These are phyloP conservation scores for Aspergillus biplanus DNA, from an alignment of 495 filamentous ascomycete genomes.

Conservation along the genomic window DNA sequence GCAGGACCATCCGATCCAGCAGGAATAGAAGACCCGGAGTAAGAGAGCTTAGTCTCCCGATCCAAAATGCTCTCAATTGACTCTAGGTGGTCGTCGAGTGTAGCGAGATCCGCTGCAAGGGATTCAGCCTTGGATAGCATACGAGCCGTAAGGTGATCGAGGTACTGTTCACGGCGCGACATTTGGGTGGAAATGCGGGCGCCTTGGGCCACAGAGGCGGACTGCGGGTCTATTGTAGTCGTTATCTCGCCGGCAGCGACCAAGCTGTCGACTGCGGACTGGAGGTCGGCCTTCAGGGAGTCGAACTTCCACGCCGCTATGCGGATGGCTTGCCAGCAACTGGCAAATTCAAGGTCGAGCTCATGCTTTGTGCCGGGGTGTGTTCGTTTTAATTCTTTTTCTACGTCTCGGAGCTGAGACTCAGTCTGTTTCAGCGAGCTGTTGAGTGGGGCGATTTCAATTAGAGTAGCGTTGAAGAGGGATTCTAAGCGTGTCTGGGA, in stretches of 20 bases:
- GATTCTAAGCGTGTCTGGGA: constrained; percentile 38
- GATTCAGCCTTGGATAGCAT: constrained; percentile 44
- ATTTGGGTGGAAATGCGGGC: constrained; percentile 40
- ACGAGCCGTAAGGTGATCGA: constrained; percentile 41
- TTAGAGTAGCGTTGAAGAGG: constrained; percentile 39
- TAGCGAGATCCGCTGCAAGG: constrained; percentile 37
- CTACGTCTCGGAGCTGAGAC: constrained; percentile 35
- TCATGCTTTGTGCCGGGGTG: constrained; percentile 42
- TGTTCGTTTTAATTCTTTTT: constrained; percentile 33
- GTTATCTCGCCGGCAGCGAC: constrained; percentile 31
- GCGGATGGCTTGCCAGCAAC: constrained; percentile 40
- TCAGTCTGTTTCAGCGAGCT: constrained; percentile 42
- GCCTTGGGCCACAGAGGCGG: constrained; percentile 29
- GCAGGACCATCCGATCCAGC: neutral
- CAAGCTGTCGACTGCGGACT: constrained; percentile 44
- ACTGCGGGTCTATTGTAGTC: constrained; percentile 14
- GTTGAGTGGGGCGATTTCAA: constrained; percentile 35
- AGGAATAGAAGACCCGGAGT: constrained; percentile 5
- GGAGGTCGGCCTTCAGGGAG: constrained; percentile 45
- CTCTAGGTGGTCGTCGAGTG: constrained; percentile 48
- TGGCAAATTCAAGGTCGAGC: constrained; percentile 48
- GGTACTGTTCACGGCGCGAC: constrained; percentile 40
- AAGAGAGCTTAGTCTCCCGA: constrained; percentile 24
- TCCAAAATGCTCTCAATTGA: constrained; percentile 41
- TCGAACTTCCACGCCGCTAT: constrained; percentile 43